Conservation (phyloP, 2,329 filamentous ascomycete species). For the Westerdykella sp. region DNA sequence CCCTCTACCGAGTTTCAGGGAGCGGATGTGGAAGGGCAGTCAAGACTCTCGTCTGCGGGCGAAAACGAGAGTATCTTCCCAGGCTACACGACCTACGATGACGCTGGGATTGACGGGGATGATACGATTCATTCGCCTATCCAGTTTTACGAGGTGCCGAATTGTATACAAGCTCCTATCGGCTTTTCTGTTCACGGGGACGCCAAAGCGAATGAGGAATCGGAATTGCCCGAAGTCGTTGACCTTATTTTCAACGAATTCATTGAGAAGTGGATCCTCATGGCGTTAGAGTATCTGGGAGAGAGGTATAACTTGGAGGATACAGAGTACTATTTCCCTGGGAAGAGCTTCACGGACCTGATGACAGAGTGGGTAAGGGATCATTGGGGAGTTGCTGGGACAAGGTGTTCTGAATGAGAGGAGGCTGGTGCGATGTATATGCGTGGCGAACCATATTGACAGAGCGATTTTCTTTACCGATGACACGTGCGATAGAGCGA, state of each 20-base stretch:
- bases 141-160: constrained; percentile 70
- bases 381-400: constrained; percentile 43
- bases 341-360: constrained; percentile 51
- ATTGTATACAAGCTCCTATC: constrained; percentile 68
- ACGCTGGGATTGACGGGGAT: constrained; percentile 76
- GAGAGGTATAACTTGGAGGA: constrained; percentile 47
- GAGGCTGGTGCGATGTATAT: not conserved
- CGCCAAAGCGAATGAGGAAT: constrained; percentile 11
- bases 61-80: constrained; percentile 49
- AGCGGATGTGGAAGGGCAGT: not conserved
- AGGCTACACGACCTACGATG: constrained; percentile 87
- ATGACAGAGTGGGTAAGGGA: constrained; percentile 54
- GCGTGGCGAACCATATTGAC: too few species aligned
- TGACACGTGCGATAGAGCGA: too few species aligned
- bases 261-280: constrained; percentile 72
- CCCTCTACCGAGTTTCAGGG: not conserved
- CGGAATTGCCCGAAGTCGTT: constrained; percentile 59
- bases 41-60: constrained; percentile 1
- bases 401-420: constrained; percentile 12
- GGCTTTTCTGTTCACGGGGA: constrained; percentile 48
- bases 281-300: constrained; percentile 61
- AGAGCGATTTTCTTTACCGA: too few species aligned
- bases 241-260: constrained; percentile 92
- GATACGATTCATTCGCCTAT: constrained; percentile 78
- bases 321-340: constrained; percentile 48